These are phyloP conservation scores for Cutaneotrichosporon sp. DNA, from an alignment of 1,284 basidiomycete genomes.

Conservation along the genomic window DNA sequence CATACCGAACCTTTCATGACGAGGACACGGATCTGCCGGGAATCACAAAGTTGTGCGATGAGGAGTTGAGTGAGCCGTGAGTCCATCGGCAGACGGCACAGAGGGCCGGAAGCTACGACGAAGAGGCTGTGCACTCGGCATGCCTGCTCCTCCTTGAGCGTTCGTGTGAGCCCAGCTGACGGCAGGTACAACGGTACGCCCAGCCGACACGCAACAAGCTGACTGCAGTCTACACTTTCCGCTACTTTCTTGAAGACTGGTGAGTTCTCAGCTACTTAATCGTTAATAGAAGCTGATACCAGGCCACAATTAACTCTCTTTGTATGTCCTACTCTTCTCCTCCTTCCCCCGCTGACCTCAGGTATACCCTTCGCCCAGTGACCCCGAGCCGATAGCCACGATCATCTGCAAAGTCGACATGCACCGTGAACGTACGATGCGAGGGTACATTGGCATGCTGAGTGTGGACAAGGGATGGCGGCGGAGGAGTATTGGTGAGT, in stretches of 20 bases:
- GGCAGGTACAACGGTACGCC: conserved; percentile 11
- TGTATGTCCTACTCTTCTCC: conserved; percentile 47
- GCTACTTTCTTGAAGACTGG: conserved; percentile 94
- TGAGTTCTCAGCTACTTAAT: conserved; percentile 42
- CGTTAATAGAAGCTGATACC: conserved; percentile 50
- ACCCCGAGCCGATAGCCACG: conserved; percentile 66
- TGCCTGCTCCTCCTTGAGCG: not conserved
- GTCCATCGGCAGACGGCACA: conserved; percentile 48
- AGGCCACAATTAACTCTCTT: conserved; percentile 94
- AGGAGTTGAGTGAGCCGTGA: conserved; percentile 90
- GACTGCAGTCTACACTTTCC: conserved; percentile 49
- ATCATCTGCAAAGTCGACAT: conserved; percentile 93
- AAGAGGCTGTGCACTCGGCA: not conserved
- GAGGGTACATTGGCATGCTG: conserved; percentile 98
- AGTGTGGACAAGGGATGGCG: conserved; percentile 75
- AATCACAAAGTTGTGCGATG: conserved; percentile 82
- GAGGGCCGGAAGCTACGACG: not conserved
- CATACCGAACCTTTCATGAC: conserved; percentile 28
- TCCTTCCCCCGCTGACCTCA: conserved; percentile 9
- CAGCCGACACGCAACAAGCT: not conserved
- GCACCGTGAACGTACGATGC: conserved; percentile 67
- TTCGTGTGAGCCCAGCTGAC: not conserved
- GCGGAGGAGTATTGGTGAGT: conserved; percentile 69
- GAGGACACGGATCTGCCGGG: conserved; percentile 68
- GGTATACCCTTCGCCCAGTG: conserved; percentile 22